Conservation (phyloP, 345 rosid species). For the Dipteronia dyeriana region DNA sequence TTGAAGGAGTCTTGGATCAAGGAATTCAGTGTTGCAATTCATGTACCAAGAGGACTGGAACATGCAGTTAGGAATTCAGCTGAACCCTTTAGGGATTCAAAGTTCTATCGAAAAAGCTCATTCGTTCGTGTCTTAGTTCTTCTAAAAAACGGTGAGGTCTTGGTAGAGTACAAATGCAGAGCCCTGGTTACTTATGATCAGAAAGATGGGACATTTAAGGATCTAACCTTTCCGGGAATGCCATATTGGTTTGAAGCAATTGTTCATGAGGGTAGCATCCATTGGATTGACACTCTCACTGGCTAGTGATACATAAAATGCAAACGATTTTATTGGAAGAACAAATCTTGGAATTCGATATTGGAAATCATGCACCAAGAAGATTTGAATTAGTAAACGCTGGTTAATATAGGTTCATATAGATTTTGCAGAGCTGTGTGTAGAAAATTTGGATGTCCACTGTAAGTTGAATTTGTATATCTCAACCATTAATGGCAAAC, state of each 20-base stretch:
- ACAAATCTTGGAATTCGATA: conserved; percentile 31
- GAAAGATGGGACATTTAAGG: neutral
- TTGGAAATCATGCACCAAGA: conserved; percentile 19
- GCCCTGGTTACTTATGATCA: conserved; percentile 3
- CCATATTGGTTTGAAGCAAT: neutral
- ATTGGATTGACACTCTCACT: neutral
- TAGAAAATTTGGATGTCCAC: too few relatives aligned
- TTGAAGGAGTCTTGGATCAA: conserved; percentile 31
- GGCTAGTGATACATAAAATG: neutral
- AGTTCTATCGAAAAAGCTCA: neutral
- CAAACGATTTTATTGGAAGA: neutral
- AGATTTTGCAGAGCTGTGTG: too few relatives aligned
- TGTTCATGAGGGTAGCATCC: conserved; percentile 4
- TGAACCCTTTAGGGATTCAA: neutral
- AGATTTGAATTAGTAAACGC: neutral
- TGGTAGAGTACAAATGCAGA: conserved; percentile 3
- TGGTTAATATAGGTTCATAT: too few relatives aligned
- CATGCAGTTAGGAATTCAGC: neutral
- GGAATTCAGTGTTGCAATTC: conserved; percentile 21
- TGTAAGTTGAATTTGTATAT: too few relatives aligned
- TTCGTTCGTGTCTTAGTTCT: conserved; percentile 3
- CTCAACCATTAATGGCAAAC: too few relatives aligned
- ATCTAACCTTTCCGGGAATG: neutral
- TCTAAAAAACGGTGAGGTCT: neutral
- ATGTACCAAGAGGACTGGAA: conserved; percentile 19